Percentiles rank a stretch among this genome's conserved stretches.
Conservation (phyloP, 2,329 filamentous ascomycete species). For the Fusarium odoratissimum region DNA sequence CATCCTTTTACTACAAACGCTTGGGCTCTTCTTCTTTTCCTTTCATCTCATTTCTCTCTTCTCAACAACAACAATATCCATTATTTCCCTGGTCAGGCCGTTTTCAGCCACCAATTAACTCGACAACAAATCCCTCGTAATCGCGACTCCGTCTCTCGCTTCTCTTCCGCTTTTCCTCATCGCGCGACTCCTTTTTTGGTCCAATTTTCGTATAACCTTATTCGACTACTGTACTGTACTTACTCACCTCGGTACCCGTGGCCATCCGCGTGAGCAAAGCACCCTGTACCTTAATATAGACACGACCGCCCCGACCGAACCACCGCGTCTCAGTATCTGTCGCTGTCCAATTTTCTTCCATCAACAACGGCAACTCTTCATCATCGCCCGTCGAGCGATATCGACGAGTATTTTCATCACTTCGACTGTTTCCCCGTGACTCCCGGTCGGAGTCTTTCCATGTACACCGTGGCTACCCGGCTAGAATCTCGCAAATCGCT, state of each 20-base stretch:
- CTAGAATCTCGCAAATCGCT: constrained; percentile 56
- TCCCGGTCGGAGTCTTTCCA: constrained; percentile 52
- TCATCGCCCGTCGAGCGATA: constrained; percentile 22
- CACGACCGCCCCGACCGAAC: constrained; percentile 29
- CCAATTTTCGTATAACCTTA: constrained; percentile 16
- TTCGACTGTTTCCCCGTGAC: constrained; percentile 42
- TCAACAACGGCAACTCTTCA: constrained; percentile 4
- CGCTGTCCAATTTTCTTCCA: constrained; percentile 6
- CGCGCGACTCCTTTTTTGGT: constrained; percentile 29
- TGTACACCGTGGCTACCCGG: constrained; percentile 54
- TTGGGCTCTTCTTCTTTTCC: constrained; percentile 29
- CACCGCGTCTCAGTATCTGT: constrained; percentile 20
- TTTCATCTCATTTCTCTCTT: constrained; percentile 36
- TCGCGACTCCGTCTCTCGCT: constrained; percentile 36
- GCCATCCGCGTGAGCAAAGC: constrained; percentile 24
- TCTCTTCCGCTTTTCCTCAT: constrained; percentile 11
- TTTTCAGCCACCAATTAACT: constrained; percentile 26
- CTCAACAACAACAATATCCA: constrained; percentile 24
- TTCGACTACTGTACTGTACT: constrained; percentile 6
- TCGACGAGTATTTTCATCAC: constrained; percentile 24
- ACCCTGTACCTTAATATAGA: constrained; percentile 13
- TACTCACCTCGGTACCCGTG: neutral
- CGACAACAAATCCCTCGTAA: constrained; percentile 15
- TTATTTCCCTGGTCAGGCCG: constrained; percentile 13
- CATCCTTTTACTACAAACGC: constrained; percentile 31